phyloP scores from a whole-genome alignment of 805 yeast genomes.

The Pichia membranifaciens region DNA sequence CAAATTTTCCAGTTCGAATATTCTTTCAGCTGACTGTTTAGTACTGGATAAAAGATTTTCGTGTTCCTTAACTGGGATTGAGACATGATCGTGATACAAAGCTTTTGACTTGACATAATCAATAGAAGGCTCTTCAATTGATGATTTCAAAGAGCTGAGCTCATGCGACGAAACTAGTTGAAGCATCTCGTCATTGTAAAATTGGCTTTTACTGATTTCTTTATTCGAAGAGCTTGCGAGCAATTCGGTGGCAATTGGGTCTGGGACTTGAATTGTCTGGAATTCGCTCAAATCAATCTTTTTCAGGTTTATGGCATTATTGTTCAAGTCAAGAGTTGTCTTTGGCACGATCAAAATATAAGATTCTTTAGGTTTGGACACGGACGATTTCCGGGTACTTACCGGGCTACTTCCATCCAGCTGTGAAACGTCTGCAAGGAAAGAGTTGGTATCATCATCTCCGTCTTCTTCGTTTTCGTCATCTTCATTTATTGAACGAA shows the following conservation, averaged over 20 bases:
- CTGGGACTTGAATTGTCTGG: constrained; percentile 17
- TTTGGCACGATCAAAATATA: constrained; percentile 12
- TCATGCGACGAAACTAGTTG: neutral
- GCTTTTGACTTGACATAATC: constrained; percentile 20
- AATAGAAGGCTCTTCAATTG: constrained; percentile 29
- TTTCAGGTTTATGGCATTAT: neutral
- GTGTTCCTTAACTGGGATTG: constrained; percentile 14
- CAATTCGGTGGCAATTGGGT: constrained; percentile 12
- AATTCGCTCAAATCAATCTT: constrained; percentile 9
- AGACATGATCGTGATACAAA: constrained; percentile 16
- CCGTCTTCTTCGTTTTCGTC: neutral
- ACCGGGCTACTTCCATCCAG: constrained; percentile 9
- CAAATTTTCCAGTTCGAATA: neutral
- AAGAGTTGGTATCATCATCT: neutral
- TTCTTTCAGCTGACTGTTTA: neutral
- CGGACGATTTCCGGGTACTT: neutral
- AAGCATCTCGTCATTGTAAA: neutral
- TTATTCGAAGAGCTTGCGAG: neutral
- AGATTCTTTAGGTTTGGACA: neutral
- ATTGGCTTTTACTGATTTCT: neutral
- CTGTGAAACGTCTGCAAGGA: constrained; percentile 2
- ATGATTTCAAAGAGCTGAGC: neutral
- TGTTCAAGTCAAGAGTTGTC: neutral
- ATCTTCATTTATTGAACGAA: constrained; percentile 3
- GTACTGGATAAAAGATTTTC: neutral